Conservation (phyloP, 129 eudicot genomes). For the Flaveria trinervia region DNA sequence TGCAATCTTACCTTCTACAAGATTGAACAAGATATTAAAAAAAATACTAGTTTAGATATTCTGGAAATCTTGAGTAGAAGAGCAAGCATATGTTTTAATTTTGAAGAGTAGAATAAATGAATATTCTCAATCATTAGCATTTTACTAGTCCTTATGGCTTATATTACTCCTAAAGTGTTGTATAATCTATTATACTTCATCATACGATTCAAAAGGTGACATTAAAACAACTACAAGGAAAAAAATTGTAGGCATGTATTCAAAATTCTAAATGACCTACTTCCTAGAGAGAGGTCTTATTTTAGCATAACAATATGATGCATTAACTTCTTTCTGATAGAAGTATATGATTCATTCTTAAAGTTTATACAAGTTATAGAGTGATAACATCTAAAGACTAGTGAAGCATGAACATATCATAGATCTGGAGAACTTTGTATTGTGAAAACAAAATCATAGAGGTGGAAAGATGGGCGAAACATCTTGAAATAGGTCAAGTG, state of each 20-base stretch:
- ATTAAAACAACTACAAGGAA: not conserved
- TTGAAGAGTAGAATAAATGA: not conserved
- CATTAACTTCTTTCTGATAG: no score
- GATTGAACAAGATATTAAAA: not conserved
- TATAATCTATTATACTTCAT: not conserved
- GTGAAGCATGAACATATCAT: conserved; percentile 16
- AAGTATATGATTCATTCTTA: no score
- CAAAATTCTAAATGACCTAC: not conserved
- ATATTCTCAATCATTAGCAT: not conserved
- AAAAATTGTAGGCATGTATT: not conserved
- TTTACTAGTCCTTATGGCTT: not conserved
- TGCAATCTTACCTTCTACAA: not conserved
- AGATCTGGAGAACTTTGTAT: not conserved
- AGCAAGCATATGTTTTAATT: not conserved
- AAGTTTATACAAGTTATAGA: no score
- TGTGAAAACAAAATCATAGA: not conserved
- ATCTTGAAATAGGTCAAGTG: not conserved
- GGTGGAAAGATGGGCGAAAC: not conserved
- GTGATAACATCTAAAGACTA: not conserved
- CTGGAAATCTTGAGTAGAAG: conserved; percentile 1
- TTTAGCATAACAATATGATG: no score
- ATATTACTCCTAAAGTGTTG: conserved; percentile 6
- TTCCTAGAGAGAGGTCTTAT: not conserved
- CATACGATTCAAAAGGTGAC: not conserved
- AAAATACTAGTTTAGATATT: not conserved